Evolutionary conservation across 208 protist species (phyloP).

Genomic region (Trypanosoma caninum): DNA sequence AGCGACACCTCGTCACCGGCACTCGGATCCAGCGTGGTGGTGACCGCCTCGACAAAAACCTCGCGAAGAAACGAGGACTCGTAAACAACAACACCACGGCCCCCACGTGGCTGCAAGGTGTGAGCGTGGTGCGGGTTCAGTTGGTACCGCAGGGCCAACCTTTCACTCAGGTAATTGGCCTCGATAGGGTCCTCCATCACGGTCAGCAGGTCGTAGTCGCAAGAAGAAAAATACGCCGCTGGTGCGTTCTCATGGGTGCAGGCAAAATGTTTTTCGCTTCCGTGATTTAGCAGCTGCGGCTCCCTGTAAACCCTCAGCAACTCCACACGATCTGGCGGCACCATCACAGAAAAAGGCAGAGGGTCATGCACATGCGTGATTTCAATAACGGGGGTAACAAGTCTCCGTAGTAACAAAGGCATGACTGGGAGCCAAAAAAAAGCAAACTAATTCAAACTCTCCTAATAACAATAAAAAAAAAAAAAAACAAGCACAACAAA

Average conservation of each 20-base stretch:
- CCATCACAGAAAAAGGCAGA: slow-evolving; percentile 5
- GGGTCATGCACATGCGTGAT: background rate
- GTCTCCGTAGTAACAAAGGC: background rate
- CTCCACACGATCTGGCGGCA: background rate
- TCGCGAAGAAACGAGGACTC: background rate
- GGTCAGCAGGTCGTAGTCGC: background rate
- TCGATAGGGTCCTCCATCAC: slow-evolving; percentile 6
- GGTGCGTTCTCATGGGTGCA: background rate
- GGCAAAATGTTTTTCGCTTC: slow-evolving; percentile 1
- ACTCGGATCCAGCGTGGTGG: background rate
- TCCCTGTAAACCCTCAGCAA: background rate
- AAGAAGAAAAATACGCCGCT: background rate
- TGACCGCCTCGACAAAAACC: slow-evolving; percentile 2
- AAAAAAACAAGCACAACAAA: slow-evolving; percentile 22
- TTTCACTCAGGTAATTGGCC: background rate
- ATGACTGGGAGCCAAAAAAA: background rate
- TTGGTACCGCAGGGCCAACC: slow-evolving; percentile 19
- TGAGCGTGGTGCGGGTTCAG: slow-evolving; percentile 16
- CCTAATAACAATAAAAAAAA: background rate
- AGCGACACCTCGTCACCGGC: background rate
- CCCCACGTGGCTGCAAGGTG: background rate
- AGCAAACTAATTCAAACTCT: background rate
- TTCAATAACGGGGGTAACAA: slow-evolving; percentile 17
- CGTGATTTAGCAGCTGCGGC: slow-evolving; percentile 7
- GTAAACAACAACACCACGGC: slow-evolving; percentile 4